Conservation (phyloP, 1,284 basidiomycete species). For the Leccinum huronense region DNA sequence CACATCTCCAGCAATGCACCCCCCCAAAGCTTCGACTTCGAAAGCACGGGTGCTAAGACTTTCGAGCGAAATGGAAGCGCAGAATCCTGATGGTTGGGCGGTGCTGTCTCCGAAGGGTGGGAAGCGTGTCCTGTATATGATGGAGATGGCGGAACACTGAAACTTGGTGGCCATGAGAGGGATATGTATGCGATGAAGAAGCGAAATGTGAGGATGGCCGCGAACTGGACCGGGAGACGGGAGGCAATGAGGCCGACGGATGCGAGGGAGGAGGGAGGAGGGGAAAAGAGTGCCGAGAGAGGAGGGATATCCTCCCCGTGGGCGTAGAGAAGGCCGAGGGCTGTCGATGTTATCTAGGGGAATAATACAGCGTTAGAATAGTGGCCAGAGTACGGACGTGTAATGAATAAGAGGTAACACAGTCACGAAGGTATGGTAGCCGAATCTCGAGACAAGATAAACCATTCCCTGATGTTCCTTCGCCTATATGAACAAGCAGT, state of each 20-base stretch:
- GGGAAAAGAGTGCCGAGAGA: slow-evolving; percentile 24
- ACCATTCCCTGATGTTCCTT: not conserved
- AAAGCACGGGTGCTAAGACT: slow-evolving; percentile 82
- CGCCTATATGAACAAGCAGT: slow-evolving; percentile 2
- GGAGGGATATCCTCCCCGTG: slow-evolving; percentile 25
- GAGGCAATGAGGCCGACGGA: slow-evolving; percentile 17
- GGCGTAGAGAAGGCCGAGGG: slow-evolving; percentile 33
- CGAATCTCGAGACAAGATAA: not conserved
- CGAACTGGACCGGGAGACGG: slow-evolving; percentile 26
- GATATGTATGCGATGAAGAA: slow-evolving; percentile 18
- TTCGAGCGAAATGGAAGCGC: slow-evolving; percentile 32
- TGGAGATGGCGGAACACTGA: slow-evolving; percentile 9
- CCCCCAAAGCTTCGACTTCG: slow-evolving; percentile 50
- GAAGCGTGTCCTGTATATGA: slow-evolving; percentile 13
- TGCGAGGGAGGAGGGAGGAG: slow-evolving; percentile 8
- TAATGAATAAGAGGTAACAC: not conserved
- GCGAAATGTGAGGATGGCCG: slow-evolving; percentile 26
- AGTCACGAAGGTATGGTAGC: not conserved
- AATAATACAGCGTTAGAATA: slow-evolving; percentile 12
- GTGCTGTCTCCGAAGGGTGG: slow-evolving; percentile 9
- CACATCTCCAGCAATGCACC: slow-evolving; percentile 31
- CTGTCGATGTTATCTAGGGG: slow-evolving; percentile 32
- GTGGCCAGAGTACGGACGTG: not conserved
- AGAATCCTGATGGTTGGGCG: not conserved
- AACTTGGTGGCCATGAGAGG: slow-evolving; percentile 9